Evolutionary conservation across 164 flowering plant species (phyloP), one percentile per base, ranked within the genome.

Genomic region (Aristolochia contorta): DNA sequence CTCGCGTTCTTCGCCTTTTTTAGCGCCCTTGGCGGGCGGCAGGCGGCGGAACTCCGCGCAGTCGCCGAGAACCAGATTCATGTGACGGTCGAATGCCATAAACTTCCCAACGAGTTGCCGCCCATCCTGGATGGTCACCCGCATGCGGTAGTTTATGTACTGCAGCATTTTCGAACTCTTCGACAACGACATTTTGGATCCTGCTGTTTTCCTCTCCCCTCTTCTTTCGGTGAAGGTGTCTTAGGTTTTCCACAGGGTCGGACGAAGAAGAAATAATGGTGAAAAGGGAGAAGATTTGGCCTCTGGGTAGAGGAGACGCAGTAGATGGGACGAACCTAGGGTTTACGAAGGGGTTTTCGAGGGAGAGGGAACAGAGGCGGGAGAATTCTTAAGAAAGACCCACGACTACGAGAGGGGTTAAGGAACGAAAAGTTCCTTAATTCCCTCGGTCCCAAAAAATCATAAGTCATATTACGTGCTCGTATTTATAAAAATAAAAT

Each of bases 61-160:
- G 71, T 92, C 98, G 47, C 98, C 96, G 58, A 89, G 82, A 43
- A 92, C 96, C 64, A 92, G 96, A 66, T 92, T 92, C 98, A 92
- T 92, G 80, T 92, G 98, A 61, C 98, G 96, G 61, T 92, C 98
- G 72, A 89, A 89, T 59, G 98, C 98, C 98, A 92, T 92, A 78
- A 92, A 92, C 65, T 92, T 92, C 0, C 98, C 98, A 59, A 92
- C 80, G 24, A 92, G 86, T 56, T 92, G 96, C 7, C 98, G 93
- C 16, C 98, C 98, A 69, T 92, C 98, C 27, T 87, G 96, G 80
- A 92, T 89, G 18, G 96, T 87, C 30, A 92, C 98, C 1, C 98
- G 84, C 98, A 92, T 92, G 51, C 98, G 68, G 79, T 92, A 92
- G 80, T 92, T 92, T 65, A 92, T 87, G 78, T 77, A 87, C 54